Conservation (phyloP, 2,329 filamentous ascomycete species). For the Ampelomyces quisqualis region DNA sequence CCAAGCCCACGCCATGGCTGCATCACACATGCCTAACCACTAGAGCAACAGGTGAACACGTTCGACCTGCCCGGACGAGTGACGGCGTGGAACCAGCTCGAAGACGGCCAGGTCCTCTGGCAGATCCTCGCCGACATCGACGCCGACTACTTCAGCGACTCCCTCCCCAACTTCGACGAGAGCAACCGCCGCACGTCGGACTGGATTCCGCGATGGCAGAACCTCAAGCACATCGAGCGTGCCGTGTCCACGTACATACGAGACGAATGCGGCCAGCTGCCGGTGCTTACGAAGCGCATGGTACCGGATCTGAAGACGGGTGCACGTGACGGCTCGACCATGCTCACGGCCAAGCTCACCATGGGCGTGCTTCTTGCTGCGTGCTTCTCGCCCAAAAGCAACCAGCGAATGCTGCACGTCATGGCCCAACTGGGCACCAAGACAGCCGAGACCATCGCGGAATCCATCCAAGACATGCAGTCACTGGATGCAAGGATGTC, state of each 20-base stretch:
- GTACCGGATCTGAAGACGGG: constrained; percentile 53
- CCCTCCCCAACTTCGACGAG: constrained; percentile 50
- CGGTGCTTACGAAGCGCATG: constrained; percentile 43
- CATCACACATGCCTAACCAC: too few species aligned
- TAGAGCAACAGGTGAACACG: constrained; percentile 44
- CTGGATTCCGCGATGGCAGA: constrained; percentile 56
- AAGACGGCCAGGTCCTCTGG: constrained; percentile 52
- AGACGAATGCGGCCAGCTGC: constrained; percentile 47
- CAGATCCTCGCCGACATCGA: constrained; percentile 51
- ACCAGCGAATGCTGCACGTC: constrained; percentile 50
- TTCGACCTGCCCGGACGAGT: constrained; percentile 45
- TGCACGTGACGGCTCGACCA: constrained; percentile 48
- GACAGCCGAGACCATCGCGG: constrained; percentile 43
- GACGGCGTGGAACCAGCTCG: constrained; percentile 46
- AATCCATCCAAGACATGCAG: constrained; percentile 46
- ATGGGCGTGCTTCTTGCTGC: constrained; percentile 52
- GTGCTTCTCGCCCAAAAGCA: constrained; percentile 51
- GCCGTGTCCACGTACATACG: constrained; percentile 52
- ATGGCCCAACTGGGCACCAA: constrained; percentile 42
- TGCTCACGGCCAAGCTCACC: constrained; percentile 47
- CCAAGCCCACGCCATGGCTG: too few species aligned
- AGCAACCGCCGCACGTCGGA: constrained; percentile 45
- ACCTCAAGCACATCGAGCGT: constrained; percentile 54
- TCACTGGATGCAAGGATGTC: constrained; percentile 39
- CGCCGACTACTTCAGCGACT: constrained; percentile 50